Percentiles rank a stretch among this genome's conserved stretches.
Conservation (phyloP, 306 rosid species). For the Styphnolobium japonicum region DNA sequence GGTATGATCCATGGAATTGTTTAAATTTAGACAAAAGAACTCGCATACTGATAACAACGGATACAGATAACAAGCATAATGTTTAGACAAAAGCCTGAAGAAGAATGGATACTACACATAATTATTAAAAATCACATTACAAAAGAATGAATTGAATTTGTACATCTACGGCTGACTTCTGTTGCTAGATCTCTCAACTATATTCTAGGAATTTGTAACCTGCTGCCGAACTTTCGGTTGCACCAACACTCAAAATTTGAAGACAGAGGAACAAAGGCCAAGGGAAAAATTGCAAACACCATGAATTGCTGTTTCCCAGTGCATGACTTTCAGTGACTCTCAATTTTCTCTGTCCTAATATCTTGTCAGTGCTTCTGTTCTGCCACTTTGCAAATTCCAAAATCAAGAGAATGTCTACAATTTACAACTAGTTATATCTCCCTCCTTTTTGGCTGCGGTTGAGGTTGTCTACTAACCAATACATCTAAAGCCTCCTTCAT, state of each 20-base stretch:
- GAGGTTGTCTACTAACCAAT: slow-evolving; percentile 30
- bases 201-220: background rate
- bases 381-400: background rate
- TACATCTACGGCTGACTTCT: slow-evolving; percentile 12
- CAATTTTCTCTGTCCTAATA: background rate
- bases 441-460: background rate
- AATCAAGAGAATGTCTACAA: background rate
- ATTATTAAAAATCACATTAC: background rate
- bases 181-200: slow-evolving; percentile 23
- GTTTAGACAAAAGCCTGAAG: background rate
- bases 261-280: background rate
- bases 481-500: slow-evolving; percentile 64
- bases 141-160: slow-evolving; percentile 29
- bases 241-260: background rate
- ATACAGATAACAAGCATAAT: background rate
- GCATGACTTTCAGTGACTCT: background rate
- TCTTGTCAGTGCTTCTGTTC: background rate
- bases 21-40: background rate
- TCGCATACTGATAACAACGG: background rate
- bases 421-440: slow-evolving; percentile 1
- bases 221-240: background rate
- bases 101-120: background rate
- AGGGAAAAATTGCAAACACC: background rate
- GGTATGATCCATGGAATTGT: background rate
- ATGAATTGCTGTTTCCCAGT: background rate